Percentiles rank a stretch among this genome's conserved stretches.
Conservation (phyloP, 2,329 filamentous ascomycete genomes). For the Neocatenulostroma microsporum region DNA sequence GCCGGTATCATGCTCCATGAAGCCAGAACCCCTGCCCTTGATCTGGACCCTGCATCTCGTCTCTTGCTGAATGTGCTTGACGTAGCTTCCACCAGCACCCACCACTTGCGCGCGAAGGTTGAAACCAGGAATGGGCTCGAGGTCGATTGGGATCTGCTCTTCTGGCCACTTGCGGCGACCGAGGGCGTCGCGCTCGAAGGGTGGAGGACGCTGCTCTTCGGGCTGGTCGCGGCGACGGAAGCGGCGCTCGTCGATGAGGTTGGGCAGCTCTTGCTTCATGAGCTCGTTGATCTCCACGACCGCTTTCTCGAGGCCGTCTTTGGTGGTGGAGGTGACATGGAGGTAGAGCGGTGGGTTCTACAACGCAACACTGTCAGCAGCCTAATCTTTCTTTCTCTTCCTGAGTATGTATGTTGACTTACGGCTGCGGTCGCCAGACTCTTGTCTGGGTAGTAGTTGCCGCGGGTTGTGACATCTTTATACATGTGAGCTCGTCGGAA, state of each 20-base stretch:
- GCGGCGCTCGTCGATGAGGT: conserved; percentile 86
- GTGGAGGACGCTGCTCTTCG: conserved; percentile 49
- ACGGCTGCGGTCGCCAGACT: conserved; percentile 91
- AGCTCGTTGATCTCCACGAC: conserved; percentile 84
- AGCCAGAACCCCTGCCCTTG: conserved; percentile 91
- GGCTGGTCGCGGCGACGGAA: conserved; percentile 68
- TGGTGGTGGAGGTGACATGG: conserved; percentile 86
- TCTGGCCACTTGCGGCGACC: conserved; percentile 98
- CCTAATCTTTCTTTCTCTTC: not conserved
- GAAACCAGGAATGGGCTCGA: conserved; percentile 89
- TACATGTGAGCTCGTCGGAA: conserved; percentile 52
- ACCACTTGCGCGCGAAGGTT: conserved; percentile 95
- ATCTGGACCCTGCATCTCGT: conserved; percentile 96
- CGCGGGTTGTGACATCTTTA: conserved; percentile 97
- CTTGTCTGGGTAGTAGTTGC: conserved; percentile 95
- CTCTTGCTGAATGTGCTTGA: conserved; percentile 96
- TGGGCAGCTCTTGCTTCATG: conserved; percentile 92
- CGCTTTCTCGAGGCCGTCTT: conserved; percentile 83
- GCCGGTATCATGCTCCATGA: conserved; percentile 81
- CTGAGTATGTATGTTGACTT: conserved; percentile 36
- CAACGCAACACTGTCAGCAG: not conserved
- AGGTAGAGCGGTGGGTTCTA: conserved; percentile 73
- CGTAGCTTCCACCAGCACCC: conserved; percentile 85
- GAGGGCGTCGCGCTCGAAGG: conserved; percentile 76
- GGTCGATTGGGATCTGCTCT: conserved; percentile 81